Conservation (phyloP, 441 rosid genomes). For the Eruca vesicaria region DNA sequence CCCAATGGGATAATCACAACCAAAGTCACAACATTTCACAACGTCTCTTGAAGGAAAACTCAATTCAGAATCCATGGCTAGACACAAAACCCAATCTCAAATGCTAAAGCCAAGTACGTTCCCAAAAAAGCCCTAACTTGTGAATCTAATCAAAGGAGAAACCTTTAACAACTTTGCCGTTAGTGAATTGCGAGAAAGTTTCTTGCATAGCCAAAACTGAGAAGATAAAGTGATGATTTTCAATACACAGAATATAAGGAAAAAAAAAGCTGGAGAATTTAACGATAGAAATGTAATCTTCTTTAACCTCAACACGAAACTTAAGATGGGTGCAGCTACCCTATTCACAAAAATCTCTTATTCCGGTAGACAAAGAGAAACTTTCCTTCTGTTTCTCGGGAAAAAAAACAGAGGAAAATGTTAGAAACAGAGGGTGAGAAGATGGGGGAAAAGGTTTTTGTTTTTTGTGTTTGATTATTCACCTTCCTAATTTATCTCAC, state of each 20-base stretch:
- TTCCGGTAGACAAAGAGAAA: constrained; percentile 13
- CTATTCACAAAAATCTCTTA: constrained; percentile 11
- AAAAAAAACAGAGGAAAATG: constrained; percentile 21
- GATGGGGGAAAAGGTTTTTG: background rate
- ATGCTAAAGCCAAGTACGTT: constrained; percentile 4
- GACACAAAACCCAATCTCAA: constrained; percentile 33
- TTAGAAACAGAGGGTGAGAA: constrained; percentile 12
- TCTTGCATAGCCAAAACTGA: too few species aligned
- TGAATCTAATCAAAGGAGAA: background rate
- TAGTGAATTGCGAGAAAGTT: constrained; percentile 5
- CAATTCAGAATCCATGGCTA: constrained; percentile 57
- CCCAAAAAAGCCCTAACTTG: constrained; percentile 19
- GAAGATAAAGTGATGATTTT: background rate
- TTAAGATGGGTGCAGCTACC: constrained; percentile 3
- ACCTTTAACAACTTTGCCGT: constrained; percentile 3
- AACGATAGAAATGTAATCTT: background rate
- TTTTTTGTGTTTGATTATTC: constrained; percentile 14
- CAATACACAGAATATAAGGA: background rate
- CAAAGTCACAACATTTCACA: constrained; percentile 54
- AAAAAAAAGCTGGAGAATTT: background rate
- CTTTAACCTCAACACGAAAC: constrained; percentile 8
- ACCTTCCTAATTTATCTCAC: constrained; percentile 26
- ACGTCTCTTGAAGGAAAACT: constrained; percentile 35
- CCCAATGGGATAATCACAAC: constrained; percentile 47
- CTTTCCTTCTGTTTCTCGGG: constrained; percentile 23